Base-by-base conservation (phyloP, 2,329 filamentous ascomycete genomes). In the Aspergillus sp. region DNA sequence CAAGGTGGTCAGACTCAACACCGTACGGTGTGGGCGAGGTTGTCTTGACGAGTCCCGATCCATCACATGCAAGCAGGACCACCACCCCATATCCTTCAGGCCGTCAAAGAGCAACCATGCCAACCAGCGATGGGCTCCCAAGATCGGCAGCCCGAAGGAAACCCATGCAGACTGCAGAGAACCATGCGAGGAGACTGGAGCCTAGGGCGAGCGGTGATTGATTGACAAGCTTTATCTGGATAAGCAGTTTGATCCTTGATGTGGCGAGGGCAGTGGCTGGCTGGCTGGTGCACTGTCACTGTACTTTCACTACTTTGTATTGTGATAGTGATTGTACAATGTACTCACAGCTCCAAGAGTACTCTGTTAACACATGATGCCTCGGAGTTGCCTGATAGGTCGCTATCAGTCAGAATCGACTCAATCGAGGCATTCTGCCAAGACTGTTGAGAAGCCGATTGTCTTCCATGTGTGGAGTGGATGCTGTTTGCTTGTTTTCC, bases 381-480 rank as follows among this genome's bases (percentile, higher is more conserved):
- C 53, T 56, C 55, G 41, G 49, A 17, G 21, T 55, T 53, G 46
- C 46, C 46, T 48, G 45, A 47, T 47, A 47, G 43, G 43, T 14
- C 7, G 21, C n/a, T 24, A 35, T 47, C 31, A 47, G 45, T 14
- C 33, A 33, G n/a, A 35, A 14, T n/a, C 19, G 19, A 19, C 19
- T 19, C 19, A 19, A 19, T 19, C 27, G 27, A 37, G 21, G 8
- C 33, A 15, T 24, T n/a, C 21, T 39, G 60, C 60, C 60, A 60
- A 62, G 58, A 57, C 48, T 53, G 60, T 62, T 62, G 60, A 58
- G 58, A 45, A 60, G 55, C 52, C 57, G 55, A 55, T 55, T 52
- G 49, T 57, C 53, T 43, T 43, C 40, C 35, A 52, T 31, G 27
- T 31, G 40, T 40, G 48, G 27, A 19, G 44, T 37, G 44, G 33